These are phyloP conservation scores for Ophiosphaerella narmari DNA, from an alignment of 2,329 filamentous ascomycete species.

Conservation along the genomic window DNA sequence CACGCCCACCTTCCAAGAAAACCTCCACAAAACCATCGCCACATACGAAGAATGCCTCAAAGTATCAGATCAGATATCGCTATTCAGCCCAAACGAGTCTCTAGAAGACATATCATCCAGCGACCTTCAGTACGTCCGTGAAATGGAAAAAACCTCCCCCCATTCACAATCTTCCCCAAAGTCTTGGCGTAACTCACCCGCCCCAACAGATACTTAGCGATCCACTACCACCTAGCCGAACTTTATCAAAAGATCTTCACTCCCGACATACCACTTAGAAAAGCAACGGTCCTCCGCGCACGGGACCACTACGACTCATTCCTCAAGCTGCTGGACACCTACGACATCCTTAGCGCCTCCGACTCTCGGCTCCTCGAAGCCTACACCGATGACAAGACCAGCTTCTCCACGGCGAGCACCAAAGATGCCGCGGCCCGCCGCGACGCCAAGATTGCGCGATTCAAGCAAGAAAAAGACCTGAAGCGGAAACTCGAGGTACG, in stretches of 20 bases:
- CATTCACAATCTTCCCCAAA: background rate
- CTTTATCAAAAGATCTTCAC: conserved; percentile 71
- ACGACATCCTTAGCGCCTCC: conserved; percentile 68
- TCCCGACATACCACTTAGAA: conserved; percentile 58
- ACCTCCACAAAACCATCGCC: conserved; percentile 68
- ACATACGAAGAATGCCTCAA: conserved; percentile 75
- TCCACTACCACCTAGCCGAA: conserved; percentile 79
- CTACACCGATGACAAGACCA: conserved; percentile 72
- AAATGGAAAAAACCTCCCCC: background rate
- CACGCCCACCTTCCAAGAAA: conserved; percentile 68
- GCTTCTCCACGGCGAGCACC: conserved; percentile 72
- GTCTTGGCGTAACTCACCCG: conserved; percentile 11
- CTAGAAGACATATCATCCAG: conserved; percentile 83
- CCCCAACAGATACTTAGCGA: conserved; percentile 67
- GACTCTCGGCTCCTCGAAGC: conserved; percentile 72
- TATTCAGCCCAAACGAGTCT: conserved; percentile 91
- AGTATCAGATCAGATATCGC: conserved; percentile 70
- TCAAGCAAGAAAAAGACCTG: conserved; percentile 82
- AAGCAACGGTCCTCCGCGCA: conserved; percentile 64
- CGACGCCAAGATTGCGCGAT: conserved; percentile 83
- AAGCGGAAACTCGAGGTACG: conserved; percentile 77
- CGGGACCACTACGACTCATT: conserved; percentile 77
- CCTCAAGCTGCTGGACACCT: conserved; percentile 75
- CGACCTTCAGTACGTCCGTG: conserved; percentile 70
- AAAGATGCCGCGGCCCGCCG: conserved; percentile 71